Evolutionary conservation across 169 alveolate genomes (phyloP).

Genomic region (Plasmodium chabaudi): DNA sequence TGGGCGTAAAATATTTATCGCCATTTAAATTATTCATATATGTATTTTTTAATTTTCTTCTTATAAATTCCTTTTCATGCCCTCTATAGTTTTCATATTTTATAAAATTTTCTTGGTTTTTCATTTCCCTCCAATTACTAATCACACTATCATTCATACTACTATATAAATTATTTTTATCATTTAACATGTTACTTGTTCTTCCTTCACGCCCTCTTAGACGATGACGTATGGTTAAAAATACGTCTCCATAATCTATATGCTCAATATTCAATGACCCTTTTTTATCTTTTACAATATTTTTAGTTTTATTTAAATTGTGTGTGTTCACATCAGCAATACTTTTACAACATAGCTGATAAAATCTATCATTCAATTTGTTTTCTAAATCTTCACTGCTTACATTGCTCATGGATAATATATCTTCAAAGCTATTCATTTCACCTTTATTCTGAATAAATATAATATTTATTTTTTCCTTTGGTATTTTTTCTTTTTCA

Average conservation of each 20-base stretch:
- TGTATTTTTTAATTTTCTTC: slow-evolving; percentile 15
- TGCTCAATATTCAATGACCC: slow-evolving; percentile 52
- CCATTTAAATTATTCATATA: slow-evolving; percentile 7
- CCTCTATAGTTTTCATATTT: neutral
- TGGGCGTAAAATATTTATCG: slow-evolving; percentile 6
- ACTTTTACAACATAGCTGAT: slow-evolving; percentile 62
- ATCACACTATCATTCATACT: neutral
- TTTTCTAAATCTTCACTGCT: slow-evolving; percentile 41
- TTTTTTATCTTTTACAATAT: neutral
- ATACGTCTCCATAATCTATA: slow-evolving; percentile 61
- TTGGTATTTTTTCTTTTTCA: slow-evolving; percentile 24
- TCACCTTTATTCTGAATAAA: slow-evolving; percentile 35
- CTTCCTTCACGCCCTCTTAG: neutral
- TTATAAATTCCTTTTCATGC: neutral
- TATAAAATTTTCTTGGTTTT: neutral
- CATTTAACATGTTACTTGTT: slow-evolving; percentile 8
- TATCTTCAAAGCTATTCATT: slow-evolving; percentile 56
- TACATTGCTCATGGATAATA: slow-evolving; percentile 30
- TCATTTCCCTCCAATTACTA: neutral
- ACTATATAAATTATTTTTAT: neutral
- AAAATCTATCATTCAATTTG: slow-evolving; percentile 54
- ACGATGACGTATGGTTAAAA: slow-evolving; percentile 43
- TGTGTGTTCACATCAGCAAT: slow-evolving; percentile 67
- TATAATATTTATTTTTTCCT: slow-evolving; percentile 65
- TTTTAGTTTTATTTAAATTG: slow-evolving; percentile 44